Evolutionary conservation across 805 yeast species (phyloP).

Genomic region (Myxozyma neglecta): DNA sequence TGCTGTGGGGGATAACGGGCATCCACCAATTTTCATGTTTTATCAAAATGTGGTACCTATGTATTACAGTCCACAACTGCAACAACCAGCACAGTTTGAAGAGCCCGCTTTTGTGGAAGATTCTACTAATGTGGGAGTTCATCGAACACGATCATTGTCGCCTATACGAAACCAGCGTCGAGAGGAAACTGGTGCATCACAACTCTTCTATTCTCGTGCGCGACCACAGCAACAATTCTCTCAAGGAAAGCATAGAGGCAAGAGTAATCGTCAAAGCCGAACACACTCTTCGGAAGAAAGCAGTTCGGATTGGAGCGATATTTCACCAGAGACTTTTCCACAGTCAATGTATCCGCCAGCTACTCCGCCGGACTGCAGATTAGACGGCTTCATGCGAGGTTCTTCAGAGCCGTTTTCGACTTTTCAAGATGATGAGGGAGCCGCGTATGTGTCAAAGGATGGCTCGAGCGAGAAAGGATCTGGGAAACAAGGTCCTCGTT

Average conservation of each 20-base stretch:
- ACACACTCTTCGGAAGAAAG: conserved; percentile 17
- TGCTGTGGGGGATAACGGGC: background rate
- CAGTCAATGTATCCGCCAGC: conserved; percentile 15
- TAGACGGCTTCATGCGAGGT: conserved; percentile 6
- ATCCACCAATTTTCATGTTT: background rate
- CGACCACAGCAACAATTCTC: background rate
- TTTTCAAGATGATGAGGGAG: background rate
- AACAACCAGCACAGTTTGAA: background rate
- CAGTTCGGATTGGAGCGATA: conserved; percentile 26
- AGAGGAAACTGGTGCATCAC: no score
- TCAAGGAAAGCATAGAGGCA: background rate
- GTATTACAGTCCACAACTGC: background rate
- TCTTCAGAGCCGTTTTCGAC: no score
- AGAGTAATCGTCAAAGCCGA: background rate
- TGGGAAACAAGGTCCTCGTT: background rate
- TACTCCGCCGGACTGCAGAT: conserved; percentile 20
- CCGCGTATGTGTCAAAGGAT: conserved; percentile 18
- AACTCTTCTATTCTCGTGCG: background rate
- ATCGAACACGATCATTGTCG: conserved; percentile 2
- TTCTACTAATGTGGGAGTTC: no score
- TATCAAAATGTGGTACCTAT: background rate
- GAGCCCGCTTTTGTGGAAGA: background rate
- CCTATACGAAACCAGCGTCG: background rate
- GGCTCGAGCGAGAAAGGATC: background rate
- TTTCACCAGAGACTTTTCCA: conserved; percentile 25